Evolutionary conservation across 129 eudicot species (phyloP), one percentile per base, ranked within the genome.

Genomic region (Pseudognaphalium luteoalbum): DNA sequence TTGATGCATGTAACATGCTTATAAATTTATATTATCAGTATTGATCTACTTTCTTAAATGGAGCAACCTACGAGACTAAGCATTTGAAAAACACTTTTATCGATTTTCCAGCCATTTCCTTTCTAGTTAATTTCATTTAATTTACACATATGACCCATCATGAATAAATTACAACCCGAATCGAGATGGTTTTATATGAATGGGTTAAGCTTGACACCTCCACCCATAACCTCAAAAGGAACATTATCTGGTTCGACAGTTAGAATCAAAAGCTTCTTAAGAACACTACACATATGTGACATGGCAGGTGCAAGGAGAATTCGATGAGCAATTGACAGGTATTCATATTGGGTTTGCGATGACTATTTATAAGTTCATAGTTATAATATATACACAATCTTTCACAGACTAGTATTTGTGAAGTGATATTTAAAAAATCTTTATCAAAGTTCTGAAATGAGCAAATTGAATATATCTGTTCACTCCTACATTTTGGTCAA

Each of bases 361-460:
- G 54, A 5, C 54, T 47, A 3, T 47, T 47, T 12, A 47, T 12
- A 47, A 47, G 54, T 47, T 47, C 1, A 14, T 12, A 47, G 54
- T 47, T 47, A 44, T 44, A 12, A 12, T 14, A 12, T 47, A 14
- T 47, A 47, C 0, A n/a, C 17, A 47, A 47, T 47, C 5, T 47
- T 47, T 14, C 4, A 47, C 54, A 14, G 1, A 47, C 54, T 3
- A 1, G 54, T 47, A 44, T 44, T 44, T 47, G n/a, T 14, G 17
- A 47, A 47, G 4, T 19, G 29, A 20, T 51, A 71, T 50, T 54
- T 17, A 71, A 1, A 71, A 54, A 54, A 14, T 54, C 51, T 51
- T 54, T 32, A 3, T 41, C 12, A 19, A 54, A 71, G 33, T 32
- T 71, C 65, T 28, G 75, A 71, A 22, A 51, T 71, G 30, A 71